Percentiles rank a stretch among this genome's conserved stretches.
Evolutionary conservation across 768 basidiomycete species (phyloP).

Genomic region (Leccinellum albellum): DNA sequence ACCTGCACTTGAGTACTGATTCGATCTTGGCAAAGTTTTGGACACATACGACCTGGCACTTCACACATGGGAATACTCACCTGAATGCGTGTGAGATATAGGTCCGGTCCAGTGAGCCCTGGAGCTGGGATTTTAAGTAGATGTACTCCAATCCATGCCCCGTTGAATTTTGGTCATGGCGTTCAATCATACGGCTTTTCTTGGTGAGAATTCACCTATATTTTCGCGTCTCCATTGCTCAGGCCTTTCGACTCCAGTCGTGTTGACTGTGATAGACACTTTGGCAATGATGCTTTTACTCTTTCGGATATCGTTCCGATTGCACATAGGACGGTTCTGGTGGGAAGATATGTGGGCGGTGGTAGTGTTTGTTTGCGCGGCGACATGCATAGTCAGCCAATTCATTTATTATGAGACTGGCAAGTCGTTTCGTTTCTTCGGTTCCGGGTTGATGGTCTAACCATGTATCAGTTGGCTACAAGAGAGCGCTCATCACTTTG

Average conservation of each 20-base stretch:
- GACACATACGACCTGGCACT: background rate
- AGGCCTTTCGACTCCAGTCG: constrained; percentile 1
- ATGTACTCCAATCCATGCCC: background rate
- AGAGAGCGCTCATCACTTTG: background rate
- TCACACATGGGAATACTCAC: background rate
- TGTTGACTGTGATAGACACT: constrained; percentile 1
- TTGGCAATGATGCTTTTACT: constrained; percentile 9
- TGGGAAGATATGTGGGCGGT: constrained; percentile 26
- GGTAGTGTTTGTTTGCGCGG: background rate
- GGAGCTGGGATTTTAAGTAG: background rate
- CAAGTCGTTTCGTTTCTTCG: background rate
- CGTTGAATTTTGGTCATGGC: background rate
- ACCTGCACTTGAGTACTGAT: background rate
- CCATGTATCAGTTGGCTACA: background rate
- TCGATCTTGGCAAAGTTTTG: background rate
- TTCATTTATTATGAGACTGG: background rate
- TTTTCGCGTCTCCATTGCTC: background rate
- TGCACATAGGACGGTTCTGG: constrained; percentile 17
- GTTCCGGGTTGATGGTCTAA: background rate
- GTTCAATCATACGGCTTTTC: background rate
- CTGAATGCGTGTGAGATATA: background rate
- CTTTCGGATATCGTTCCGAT: constrained; percentile 14
- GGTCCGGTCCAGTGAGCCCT: background rate
- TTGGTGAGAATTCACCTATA: background rate
- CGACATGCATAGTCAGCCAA: background rate